Conservation (phyloP, 176 grass and related monocot genomes). For the Avena eriantha region DNA sequence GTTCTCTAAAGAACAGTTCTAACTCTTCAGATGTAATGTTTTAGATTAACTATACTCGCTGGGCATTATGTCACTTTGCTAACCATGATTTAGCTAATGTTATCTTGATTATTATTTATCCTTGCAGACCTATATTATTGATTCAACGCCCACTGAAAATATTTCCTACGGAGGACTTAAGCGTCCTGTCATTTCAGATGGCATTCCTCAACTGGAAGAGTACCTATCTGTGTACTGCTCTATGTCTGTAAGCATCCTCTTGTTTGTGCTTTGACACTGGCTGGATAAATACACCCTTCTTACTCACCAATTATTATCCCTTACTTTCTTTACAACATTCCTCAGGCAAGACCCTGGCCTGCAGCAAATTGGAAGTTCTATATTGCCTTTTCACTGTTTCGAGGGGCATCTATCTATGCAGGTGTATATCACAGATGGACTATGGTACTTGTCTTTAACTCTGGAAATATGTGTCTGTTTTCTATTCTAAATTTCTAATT, state of each 20-base stretch:
- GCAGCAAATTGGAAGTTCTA: constrained; percentile 90
- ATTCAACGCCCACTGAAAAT: constrained; percentile 37
- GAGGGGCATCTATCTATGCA: constrained; percentile 87
- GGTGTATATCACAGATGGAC: constrained; percentile 98
- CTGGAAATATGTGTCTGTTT: constrained; percentile 21
- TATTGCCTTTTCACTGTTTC: constrained; percentile 88
- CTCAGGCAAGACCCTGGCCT: constrained; percentile 84
- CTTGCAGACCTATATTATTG: constrained; percentile 76
- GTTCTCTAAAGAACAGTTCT: not conserved
- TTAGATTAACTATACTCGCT: constrained; percentile 10
- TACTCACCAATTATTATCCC: not conserved
- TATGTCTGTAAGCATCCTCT: constrained; percentile 62
- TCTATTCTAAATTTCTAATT: constrained; percentile 51
- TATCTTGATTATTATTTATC: constrained; percentile 26
- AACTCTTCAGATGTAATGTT: not conserved
- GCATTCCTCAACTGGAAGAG: constrained; percentile 84
- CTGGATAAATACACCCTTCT: not conserved
- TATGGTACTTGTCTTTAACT: constrained; percentile 61
- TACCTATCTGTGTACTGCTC: constrained; percentile 86
- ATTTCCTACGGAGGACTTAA: constrained; percentile 78
- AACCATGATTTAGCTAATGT: not conserved
- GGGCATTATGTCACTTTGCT: not conserved
- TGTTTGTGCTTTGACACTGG: constrained; percentile 15
- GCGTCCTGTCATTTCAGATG: constrained; percentile 68
- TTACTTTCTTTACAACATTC: constrained; percentile 24